Evolutionary conservation across 495 filamentous ascomycete genomes (phyloP).

Genomic region (Xeromyces bisporus): DNA sequence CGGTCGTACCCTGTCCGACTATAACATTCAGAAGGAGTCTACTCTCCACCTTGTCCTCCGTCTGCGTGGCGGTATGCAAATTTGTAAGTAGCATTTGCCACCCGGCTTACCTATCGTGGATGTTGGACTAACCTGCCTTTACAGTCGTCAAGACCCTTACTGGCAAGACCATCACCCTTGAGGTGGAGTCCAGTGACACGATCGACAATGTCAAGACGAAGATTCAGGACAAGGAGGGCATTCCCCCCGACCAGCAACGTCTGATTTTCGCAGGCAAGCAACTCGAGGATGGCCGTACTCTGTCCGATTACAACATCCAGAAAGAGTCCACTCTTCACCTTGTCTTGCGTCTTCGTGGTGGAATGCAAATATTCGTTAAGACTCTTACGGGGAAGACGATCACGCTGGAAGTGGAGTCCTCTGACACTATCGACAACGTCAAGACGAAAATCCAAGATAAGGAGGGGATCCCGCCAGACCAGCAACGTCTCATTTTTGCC

Average conservation of each 20-base stretch:
- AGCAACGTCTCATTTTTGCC: conserved; percentile 89
- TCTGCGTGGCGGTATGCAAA: conserved; percentile 98
- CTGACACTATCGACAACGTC: conserved; percentile 96
- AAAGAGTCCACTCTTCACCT: conserved; percentile 56
- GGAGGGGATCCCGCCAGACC: conserved; percentile 88
- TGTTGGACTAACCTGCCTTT: conserved; percentile 7
- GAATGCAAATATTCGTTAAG: conserved; percentile 63
- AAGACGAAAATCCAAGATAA: conserved; percentile 98
- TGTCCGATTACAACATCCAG: conserved; percentile 61
- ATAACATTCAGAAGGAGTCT: conserved; percentile 98
- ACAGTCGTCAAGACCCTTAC: conserved; percentile 76
- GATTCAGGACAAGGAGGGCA: conserved; percentile 67
- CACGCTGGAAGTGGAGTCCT: conserved; percentile 52
- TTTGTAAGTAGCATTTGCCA: conserved; percentile 42
- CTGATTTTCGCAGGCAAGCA: conserved; percentile 60
- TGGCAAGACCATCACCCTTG: conserved; percentile 95
- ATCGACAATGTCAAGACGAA: conserved; percentile 90
- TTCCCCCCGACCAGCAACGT: conserved; percentile 62
- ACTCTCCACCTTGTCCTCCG: conserved; percentile 92
- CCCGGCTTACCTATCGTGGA: conserved; percentile 1
- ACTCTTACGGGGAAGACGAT: conserved; percentile 59
- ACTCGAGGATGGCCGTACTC: conserved; percentile 52
- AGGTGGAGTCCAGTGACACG: conserved; percentile 90
- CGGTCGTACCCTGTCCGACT: conserved; percentile 88
- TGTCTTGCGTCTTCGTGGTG: conserved; percentile 55